Conservation (phyloP, 2,329 filamentous ascomycete genomes). For the Colletotrichum siamense region DNA sequence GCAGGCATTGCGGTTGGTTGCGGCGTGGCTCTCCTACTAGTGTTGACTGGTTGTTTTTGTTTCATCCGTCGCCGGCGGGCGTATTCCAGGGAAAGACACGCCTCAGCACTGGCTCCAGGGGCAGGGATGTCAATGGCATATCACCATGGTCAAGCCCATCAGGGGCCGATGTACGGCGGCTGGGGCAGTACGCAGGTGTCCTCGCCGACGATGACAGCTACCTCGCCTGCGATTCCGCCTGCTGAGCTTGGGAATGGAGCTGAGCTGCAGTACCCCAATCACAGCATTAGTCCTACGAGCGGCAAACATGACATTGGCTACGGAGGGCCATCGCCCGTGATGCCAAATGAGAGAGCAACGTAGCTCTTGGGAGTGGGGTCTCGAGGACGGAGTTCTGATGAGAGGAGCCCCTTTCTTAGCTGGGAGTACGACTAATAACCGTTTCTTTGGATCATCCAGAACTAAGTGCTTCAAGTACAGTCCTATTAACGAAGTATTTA, state of each 20-base stretch:
- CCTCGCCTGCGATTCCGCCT: not conserved
- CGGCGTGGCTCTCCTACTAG: not conserved
- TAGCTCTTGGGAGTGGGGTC: not conserved
- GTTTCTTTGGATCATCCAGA: too few species aligned
- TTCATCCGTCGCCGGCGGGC: not conserved
- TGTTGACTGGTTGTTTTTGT: not conserved
- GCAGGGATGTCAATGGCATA: not conserved
- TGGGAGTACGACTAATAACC: too few species aligned
- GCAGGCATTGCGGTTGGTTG: not conserved
- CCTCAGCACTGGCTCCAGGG: not conserved
- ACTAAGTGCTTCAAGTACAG: too few species aligned
- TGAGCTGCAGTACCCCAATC: not conserved
- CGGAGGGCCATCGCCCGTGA: not conserved
- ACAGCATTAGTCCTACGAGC: not conserved
- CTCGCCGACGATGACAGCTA: not conserved
- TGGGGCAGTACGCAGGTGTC: not conserved
- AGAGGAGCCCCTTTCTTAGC: too few species aligned
- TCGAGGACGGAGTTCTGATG: not conserved
- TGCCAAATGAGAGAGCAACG: rapidly evolving
- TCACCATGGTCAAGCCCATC: not conserved
- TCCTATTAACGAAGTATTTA: too few species aligned
- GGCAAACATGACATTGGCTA: not conserved
- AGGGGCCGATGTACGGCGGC: not conserved
- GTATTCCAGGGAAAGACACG: not conserved
- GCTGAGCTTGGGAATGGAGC: not conserved